Conservation (phyloP, 169 alveolate species). For the Cryptosporidium xiaoi region DNA sequence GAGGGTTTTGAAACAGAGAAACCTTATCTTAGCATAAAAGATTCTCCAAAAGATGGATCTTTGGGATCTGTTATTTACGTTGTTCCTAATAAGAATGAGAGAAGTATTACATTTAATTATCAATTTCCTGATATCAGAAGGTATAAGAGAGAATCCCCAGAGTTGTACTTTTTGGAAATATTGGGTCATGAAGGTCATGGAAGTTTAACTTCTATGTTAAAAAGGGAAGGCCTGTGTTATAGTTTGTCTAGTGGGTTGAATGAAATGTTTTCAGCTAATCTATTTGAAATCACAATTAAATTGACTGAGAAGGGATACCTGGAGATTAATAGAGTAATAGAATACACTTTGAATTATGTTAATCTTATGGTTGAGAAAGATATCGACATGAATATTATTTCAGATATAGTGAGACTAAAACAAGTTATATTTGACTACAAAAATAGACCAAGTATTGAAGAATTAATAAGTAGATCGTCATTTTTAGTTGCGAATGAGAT, state of each 20-base stretch:
- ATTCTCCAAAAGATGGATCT: constrained; percentile 59
- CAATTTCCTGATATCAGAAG: constrained; percentile 53
- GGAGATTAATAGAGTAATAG: constrained; percentile 35
- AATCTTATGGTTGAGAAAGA: constrained; percentile 28
- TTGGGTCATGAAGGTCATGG: constrained; percentile 64
- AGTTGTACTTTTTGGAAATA: constrained; percentile 46
- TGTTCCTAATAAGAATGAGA: constrained; percentile 51
- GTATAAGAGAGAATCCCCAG: constrained; percentile 46
- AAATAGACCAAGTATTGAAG: constrained; percentile 53
- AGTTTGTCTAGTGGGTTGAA: constrained; percentile 44
- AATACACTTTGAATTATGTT: constrained; percentile 45
- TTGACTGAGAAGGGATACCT: constrained; percentile 49
- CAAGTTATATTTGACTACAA: constrained; percentile 49
- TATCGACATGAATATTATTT: constrained; percentile 16
- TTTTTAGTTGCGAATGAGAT: constrained; percentile 24
- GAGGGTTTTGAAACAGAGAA: constrained; percentile 19
- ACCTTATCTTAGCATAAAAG: constrained; percentile 55
- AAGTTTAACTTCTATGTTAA: constrained; percentile 31
- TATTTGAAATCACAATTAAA: constrained; percentile 32
- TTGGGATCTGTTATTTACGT: constrained; percentile 38
- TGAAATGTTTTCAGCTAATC: constrained; percentile 57
- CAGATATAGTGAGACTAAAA: constrained; percentile 34
- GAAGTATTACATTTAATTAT: constrained; percentile 27
- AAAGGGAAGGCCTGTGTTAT: constrained; percentile 28
- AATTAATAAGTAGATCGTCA: not conserved